Conservation (phyloP, 176 grass and related monocot species). For the Ensete glaucum region DNA sequence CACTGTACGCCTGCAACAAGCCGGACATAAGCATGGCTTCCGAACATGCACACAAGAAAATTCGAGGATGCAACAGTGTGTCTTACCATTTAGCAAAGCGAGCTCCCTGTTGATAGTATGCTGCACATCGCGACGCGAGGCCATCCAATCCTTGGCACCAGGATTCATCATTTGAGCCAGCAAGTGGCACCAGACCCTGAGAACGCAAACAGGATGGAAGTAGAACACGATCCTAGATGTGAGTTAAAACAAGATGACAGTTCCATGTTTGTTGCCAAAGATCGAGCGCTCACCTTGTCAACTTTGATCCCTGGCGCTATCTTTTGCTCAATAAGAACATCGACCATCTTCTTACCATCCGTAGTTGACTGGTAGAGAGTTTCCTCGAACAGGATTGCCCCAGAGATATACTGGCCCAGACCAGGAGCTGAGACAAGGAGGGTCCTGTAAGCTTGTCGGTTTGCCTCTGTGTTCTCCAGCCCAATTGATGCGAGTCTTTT, state of each 20-base stretch:
- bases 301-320: constrained; percentile 92
- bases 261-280: neutral
- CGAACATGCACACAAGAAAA: neutral
- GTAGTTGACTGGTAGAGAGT: constrained; percentile 88
- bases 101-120: constrained; percentile 86
- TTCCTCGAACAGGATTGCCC: constrained; percentile 92
- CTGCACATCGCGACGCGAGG: constrained; percentile 83
- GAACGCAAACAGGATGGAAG: constrained; percentile 8
- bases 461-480: constrained; percentile 92
- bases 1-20: constrained; percentile 65
- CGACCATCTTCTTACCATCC: constrained; percentile 87
- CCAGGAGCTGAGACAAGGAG: constrained; percentile 59
- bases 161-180: constrained; percentile 81
- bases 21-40: no score
- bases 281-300: constrained; percentile 52
- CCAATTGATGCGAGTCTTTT: constrained; percentile 88
- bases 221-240: neutral
- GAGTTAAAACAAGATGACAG: neutral
- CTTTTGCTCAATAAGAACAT: constrained; percentile 60
- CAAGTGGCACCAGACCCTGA: constrained; percentile 86
- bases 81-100: constrained; percentile 96
- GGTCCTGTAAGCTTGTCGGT: constrained; percentile 85
- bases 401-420: constrained; percentile 80
- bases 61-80: neutral
- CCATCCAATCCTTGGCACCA: constrained; percentile 97